Percentiles rank a stretch among this genome's conserved stretches.
Evolutionary conservation across 2,329 filamentous ascomycete species (phyloP).

Genomic region (Ophiostoma himal-ulmi): DNA sequence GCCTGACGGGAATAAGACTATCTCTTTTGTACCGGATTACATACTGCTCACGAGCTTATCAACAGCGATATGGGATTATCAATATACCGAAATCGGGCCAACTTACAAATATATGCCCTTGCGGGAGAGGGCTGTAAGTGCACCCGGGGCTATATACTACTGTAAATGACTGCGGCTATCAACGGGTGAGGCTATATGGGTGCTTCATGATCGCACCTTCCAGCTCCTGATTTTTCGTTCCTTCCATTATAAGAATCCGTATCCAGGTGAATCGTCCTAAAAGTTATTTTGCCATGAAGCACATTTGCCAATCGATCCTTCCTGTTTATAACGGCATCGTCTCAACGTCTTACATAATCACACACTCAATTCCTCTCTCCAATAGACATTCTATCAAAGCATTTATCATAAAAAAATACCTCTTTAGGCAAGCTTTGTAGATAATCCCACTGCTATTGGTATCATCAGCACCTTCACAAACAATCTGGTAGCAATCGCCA

Average conservation of each 20-base stretch:
- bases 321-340: neutral
- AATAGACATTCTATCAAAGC: neutral
- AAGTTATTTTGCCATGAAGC: neutral
- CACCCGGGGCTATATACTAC: neutral
- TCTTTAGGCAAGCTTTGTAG: neutral
- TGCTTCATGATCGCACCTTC: neutral
- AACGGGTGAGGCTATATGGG: neutral
- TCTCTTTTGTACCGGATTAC: neutral
- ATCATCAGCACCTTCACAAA: neutral
- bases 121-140: neutral
- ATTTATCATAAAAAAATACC: neutral
- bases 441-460: neutral
- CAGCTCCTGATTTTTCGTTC: no score
- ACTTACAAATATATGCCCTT: neutral
- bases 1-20: neutral
- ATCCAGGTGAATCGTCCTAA: neutral
- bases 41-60: neutral
- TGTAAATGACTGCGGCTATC: neutral
- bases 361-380: neutral
- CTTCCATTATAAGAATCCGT: neutral
- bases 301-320: neutral
- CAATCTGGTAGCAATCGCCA: constrained; percentile 12
- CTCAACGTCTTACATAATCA: neutral
- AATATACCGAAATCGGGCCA: neutral
- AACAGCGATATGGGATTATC: neutral